Base-by-base conservation (phyloP, 352 stramenopile species). In the Peronospora farinosa region DNA sequence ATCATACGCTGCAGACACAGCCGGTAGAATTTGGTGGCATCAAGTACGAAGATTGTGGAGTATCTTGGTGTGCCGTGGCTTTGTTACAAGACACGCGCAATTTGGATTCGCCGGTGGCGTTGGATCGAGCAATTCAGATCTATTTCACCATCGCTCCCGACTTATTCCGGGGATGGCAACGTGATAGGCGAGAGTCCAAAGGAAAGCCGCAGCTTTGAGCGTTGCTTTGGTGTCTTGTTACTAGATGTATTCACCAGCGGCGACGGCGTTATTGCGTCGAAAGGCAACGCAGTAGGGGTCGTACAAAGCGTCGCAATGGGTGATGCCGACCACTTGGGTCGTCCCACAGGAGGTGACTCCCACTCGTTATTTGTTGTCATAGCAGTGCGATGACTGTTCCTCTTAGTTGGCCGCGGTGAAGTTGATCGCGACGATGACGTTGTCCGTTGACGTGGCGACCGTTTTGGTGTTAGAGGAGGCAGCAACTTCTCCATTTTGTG, bases 111-210 rank as follows among this genome's bases (percentile, higher is more conserved):
- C n/a, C n/a, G n/a, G n/a, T n/a, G n/a, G n/a, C n/a, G n/a, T n/a
- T n/a, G n/a, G n/a, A n/a, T n/a, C n/a, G n/a, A n/a, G n/a, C n/a
- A n/a, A n/a, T n/a, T n/a, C n/a, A n/a, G n/a, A n/a, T n/a, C n/a
- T n/a, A n/a, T n/a, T n/a, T n/a, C n/a, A n/a, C n/a, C n/a, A n/a
- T n/a, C n/a, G n/a, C n/a, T n/a, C n/a, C n/a, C n/a, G n/a, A n/a
- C n/a, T n/a, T 31, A 10, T 31, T 31, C 8, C 27, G 6, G 27
- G 27, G 1, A 10, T 31, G 27, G 27, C 27, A 31, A 31, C 5
- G 27, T 47, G 54, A 86, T 80, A 46, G 75, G 75, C 42, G 75
- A 84, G 7, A 74, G 44, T 4, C 72, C 71, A 31, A 74, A 79
- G 10, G 51, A 67, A 37, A 67, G 43, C 17, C 60, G 40, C 37